Conservation (phyloP, 176 grass and related monocot genomes). For the Ananas comosus region DNA sequence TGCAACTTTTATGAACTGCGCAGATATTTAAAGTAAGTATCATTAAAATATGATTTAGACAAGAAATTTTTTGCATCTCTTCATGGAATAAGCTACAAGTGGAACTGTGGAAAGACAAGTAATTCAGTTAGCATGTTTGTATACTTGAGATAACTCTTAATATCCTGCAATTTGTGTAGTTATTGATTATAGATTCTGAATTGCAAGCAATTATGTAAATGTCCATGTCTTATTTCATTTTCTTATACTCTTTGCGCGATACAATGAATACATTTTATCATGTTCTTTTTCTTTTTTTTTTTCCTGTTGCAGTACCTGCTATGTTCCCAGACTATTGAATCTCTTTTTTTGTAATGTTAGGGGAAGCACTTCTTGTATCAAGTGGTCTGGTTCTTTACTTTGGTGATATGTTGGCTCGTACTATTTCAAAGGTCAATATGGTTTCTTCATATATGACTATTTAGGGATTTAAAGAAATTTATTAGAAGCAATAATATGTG, state of each 20-base stretch:
- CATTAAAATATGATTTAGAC: too few relatives aligned
- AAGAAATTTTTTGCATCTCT: too few relatives aligned
- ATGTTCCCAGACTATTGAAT: constrained; percentile 10
- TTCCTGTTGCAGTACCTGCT: background rate
- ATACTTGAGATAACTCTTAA: too few relatives aligned
- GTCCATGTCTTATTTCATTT: background rate
- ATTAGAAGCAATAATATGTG: constrained; percentile 1
- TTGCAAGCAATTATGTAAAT: background rate
- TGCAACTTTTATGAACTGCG: too few relatives aligned
- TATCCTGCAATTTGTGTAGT: too few relatives aligned
- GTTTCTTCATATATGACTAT: background rate
- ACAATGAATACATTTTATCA: background rate
- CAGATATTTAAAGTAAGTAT: too few relatives aligned
- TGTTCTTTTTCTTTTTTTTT: background rate
- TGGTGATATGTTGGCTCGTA: constrained; percentile 61
- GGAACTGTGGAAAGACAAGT: too few relatives aligned
- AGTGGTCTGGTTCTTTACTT: constrained; percentile 77
- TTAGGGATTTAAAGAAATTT: constrained; percentile 1
- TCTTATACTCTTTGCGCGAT: background rate
- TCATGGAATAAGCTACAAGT: too few relatives aligned
- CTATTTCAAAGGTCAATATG: constrained; percentile 54
- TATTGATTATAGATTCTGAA: too few relatives aligned
- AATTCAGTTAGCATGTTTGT: too few relatives aligned
- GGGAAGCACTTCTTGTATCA: constrained; percentile 76
- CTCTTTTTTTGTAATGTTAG: constrained; percentile 38